These are phyloP conservation scores for Apostasia shenzhenica DNA, from an alignment of 106 monocot species.

Conservation along the genomic window DNA sequence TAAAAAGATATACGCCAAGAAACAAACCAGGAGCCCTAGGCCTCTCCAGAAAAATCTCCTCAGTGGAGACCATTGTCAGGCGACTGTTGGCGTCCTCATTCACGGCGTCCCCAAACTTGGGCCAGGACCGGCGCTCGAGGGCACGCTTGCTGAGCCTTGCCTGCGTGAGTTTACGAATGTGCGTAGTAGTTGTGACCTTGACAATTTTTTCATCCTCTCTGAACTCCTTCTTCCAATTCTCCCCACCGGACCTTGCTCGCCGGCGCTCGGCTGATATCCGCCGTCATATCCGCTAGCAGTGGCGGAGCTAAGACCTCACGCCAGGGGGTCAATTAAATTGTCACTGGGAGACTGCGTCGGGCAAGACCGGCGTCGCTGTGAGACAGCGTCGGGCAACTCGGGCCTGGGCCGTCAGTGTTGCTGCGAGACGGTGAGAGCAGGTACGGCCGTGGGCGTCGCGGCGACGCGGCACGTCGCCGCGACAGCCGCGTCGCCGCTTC, in stretches of 20 bases:
- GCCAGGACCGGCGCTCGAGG: slow-evolving; percentile 70
- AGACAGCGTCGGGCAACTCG: too few relatives aligned
- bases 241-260: slow-evolving; percentile 62
- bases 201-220: slow-evolving; percentile 82
- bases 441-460: too few relatives aligned
- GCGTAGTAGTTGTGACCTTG: slow-evolving; percentile 65
- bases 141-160: slow-evolving; percentile 84
- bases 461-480: too few relatives aligned
- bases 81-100: slow-evolving; percentile 61
- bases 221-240: slow-evolving; percentile 83
- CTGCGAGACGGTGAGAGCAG: too few relatives aligned
- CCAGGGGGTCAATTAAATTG: too few relatives aligned
- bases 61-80: slow-evolving; percentile 88
- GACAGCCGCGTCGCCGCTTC: too few relatives aligned
- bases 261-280: slow-evolving; percentile 15
- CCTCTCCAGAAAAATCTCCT: slow-evolving; percentile 85
- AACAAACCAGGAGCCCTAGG: slow-evolving; percentile 60
- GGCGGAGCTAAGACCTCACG: too few relatives aligned
- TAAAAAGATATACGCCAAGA: not conserved
- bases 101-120: slow-evolving; percentile 82
- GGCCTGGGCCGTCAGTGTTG: too few relatives aligned
- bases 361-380: too few relatives aligned
- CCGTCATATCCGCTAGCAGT: slow-evolving; percentile 18
- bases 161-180: slow-evolving; percentile 55
- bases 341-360: too few relatives aligned